Base-by-base conservation (phyloP, 1,284 basidiomycete genomes). In the Calocybe gambosa region DNA sequence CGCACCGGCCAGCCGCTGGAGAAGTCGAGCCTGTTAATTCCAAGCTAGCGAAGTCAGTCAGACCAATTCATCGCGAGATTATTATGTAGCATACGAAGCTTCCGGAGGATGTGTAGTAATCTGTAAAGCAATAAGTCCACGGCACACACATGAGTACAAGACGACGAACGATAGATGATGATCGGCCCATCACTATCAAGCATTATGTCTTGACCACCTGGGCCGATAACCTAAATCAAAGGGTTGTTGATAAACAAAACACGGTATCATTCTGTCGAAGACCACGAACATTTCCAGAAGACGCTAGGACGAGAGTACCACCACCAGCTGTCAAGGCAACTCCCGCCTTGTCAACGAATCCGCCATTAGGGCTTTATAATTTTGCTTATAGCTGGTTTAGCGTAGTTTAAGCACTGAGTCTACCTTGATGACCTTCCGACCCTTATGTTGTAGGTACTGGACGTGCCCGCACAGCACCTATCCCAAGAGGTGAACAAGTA, bases 401-500 rank as follows among this genome's bases (percentile, higher is more conserved):
- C 15, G 13, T 15, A 16, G 13, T 34, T 26, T 4, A 6, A 38
- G 13, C 36, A n/a, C 2, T 34, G 13, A 15, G 8, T 15, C 15
- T 50, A 74, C 74, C 59, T 70, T 13, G 66, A 59, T 3, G 75
- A 69, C 21, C 78, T 68, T 9, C 74, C 73, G 21, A 80, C 78
- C 12, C 77, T 70, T 46, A 79, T 78, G 54, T 79, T 80, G 54
- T 80, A 80, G 0, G 77, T 80, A 58, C 74, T 75, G 8, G 59
- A 64, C 10, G 67, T 70, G 2, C 77, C 77, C 19, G 58, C 34
- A 62, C 79, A 81, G 60, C 78, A 80, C 1, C 61, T 64, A 53
- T 78, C 78, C 75, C 77, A 80, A 13, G 70, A 73, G 0, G 71
- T 70, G 61, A 80, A 81, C 25, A 82, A 65, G 53, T 80, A 80